Conservation (phyloP, 2,329 filamentous ascomycete genomes). For the Didymella pinodella region DNA sequence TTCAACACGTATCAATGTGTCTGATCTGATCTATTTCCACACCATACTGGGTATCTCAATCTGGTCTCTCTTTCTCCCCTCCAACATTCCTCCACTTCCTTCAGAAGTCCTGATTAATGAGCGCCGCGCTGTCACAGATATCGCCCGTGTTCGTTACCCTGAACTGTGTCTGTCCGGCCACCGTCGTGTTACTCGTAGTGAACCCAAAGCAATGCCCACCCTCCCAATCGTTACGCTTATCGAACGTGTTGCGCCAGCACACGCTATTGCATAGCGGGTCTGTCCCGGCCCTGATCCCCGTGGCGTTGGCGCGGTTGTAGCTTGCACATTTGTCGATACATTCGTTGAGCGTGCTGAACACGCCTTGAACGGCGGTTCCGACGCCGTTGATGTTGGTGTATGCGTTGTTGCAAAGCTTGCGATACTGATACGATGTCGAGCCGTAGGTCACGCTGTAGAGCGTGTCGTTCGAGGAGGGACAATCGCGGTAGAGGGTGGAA, state of each 20-base stretch:
- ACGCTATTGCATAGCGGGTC: constrained; percentile 21
- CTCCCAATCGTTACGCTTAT: constrained; percentile 25
- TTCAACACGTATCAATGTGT: no score
- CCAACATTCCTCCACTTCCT: not conserved
- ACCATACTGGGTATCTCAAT: not conserved
- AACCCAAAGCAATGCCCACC: constrained; percentile 27
- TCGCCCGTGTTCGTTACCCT: constrained; percentile 15
- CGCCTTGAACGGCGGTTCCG: constrained; percentile 1
- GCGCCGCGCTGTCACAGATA: constrained; percentile 26
- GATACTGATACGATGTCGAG: constrained; percentile 18
- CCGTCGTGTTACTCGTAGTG: constrained; percentile 20
- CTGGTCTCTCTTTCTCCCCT: no score
- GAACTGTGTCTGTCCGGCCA: constrained; percentile 14
- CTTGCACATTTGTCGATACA: constrained; percentile 26
- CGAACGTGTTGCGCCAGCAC: constrained; percentile 29
- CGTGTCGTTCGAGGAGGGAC: constrained; percentile 27
- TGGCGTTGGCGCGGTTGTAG: constrained; percentile 24
- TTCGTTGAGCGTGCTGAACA: constrained; percentile 16
- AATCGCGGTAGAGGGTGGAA: constrained; percentile 26
- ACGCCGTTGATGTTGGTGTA: constrained; percentile 19
- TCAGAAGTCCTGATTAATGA: constrained; percentile 16
- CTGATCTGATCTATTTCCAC: not conserved
- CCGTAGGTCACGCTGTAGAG: constrained; percentile 22
- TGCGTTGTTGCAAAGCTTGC: constrained; percentile 21
- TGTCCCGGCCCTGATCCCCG: constrained; percentile 10